Base-by-base conservation (phyloP, 305 asterid genomes). In the Lippia alba region DNA sequence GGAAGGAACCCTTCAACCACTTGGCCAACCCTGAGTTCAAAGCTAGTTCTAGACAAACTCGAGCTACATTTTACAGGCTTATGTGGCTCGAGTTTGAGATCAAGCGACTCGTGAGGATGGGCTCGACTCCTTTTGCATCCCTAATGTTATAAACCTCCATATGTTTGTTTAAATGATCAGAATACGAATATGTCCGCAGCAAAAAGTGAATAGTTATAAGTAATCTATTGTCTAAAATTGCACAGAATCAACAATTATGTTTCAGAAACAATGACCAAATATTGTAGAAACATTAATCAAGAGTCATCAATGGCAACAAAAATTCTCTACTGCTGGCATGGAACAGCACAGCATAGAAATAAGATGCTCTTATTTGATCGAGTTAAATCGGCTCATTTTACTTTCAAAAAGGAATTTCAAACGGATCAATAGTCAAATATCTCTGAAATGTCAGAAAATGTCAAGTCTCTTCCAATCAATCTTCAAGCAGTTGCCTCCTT, bases 401-500 rank as follows among this genome's bases (percentile, higher is more conserved):
- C 56, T 18, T 51, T 34, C 39, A 20, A 24, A 46, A 75, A 56
- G 58, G 50, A 77, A 12, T 41, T n/a, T 51, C 57, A 36, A 56
- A 53, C 32, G 58, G 15, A 64, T 61, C 49, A 62, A 71, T 46
- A 39, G 30, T 56, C 56, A 34, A 41, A 19, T 56, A 17, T 63
- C 58, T 33, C 54, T 3, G 18, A 32, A 64, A 30, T 30, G 20
- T 33, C 61, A 30, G 15, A 19, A 75, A 49, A 61, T 44, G 32
- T 15, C 7, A 20, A 6, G 15, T 49, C 67, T 32, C 56, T 14
- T 54, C 15, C 0, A 18, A 56, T 32, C 56, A 36, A 49, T 60
- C 63, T 67, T 90, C 80, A 90, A 24, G 84, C 83, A 56, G 98
- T 87, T 71, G 96, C 78, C 50, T 74, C 82, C 89, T 89, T 93